A percentile compares a stretch with the other conserved stretches of the same genome.
Conservation (phyloP, 306 rosid genomes). For the Ormosia emarginata region DNA sequence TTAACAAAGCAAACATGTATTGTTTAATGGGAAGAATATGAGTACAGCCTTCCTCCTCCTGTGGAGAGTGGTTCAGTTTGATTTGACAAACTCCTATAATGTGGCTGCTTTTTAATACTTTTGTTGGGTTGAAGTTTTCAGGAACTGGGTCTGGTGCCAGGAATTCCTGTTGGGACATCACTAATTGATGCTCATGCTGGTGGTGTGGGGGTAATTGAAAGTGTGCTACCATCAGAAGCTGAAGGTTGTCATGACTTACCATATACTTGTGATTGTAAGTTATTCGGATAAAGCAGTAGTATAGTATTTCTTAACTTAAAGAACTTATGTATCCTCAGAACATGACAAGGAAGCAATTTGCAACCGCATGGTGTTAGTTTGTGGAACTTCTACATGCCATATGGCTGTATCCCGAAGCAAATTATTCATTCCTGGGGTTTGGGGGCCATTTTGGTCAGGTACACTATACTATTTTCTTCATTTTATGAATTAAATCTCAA, state of each 20-base stretch:
- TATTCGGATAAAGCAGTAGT: slow-evolving; percentile 10
- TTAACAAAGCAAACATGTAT: slow-evolving; percentile 29
- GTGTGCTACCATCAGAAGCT: slow-evolving; percentile 50
- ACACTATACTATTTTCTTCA: slow-evolving; percentile 14
- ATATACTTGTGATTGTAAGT: slow-evolving; percentile 1
- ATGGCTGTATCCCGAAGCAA: slow-evolving; percentile 82
- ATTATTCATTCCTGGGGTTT: slow-evolving; percentile 93
- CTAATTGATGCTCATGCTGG: slow-evolving; percentile 98
- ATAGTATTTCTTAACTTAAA: slow-evolving; percentile 21
- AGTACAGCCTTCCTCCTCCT: neutral
- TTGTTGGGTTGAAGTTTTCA: slow-evolving; percentile 41
- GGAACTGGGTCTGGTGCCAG: slow-evolving; percentile 84
- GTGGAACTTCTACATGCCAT: slow-evolving; percentile 99
- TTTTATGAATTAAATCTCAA: slow-evolving; percentile 10
- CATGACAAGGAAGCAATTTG: slow-evolving; percentile 58
- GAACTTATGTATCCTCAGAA: slow-evolving; percentile 40
- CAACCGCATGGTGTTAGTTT: slow-evolving; percentile 81
- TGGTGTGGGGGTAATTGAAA: slow-evolving; percentile 95
- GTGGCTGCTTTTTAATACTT: slow-evolving; percentile 6
- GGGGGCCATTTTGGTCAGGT: slow-evolving; percentile 99
- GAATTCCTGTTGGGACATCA: slow-evolving; percentile 94
- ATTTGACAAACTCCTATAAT: slow-evolving; percentile 1
- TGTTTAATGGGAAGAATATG: slow-evolving; percentile 29
- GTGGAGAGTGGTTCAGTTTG: slow-evolving; percentile 35
- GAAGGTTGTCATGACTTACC: slow-evolving; percentile 47